Conservation (phyloP, 1,284 basidiomycete genomes). For the Malassezia sympodialis region DNA sequence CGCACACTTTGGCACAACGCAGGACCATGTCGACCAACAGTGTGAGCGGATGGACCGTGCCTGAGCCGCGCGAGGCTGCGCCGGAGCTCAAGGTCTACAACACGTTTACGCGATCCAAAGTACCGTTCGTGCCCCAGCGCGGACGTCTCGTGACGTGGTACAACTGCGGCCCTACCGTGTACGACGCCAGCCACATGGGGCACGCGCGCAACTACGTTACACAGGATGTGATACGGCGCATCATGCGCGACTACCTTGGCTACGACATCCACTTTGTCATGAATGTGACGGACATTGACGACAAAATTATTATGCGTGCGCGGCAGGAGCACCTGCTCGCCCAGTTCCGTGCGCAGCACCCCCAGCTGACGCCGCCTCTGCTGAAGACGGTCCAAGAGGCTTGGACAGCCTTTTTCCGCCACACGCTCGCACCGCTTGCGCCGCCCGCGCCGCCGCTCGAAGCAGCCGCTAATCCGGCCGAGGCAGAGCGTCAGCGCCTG, state of each 20-base stretch:
- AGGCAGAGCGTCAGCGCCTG: constrained; percentile 22
- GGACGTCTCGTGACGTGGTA: constrained; percentile 94
- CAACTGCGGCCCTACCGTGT: constrained; percentile 96
- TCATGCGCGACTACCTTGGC: constrained; percentile 89
- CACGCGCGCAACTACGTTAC: constrained; percentile 98
- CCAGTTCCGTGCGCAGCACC: constrained; percentile 28
- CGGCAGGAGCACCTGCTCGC: constrained; percentile 55
- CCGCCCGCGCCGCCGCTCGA: constrained; percentile 38
- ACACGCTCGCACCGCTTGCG: constrained; percentile 34
- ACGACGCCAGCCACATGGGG: constrained; percentile 96
- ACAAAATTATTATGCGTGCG: constrained; percentile 63
- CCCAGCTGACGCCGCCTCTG: constrained; percentile 26
- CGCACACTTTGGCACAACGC: background rate
- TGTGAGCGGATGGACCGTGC: constrained; percentile 1
- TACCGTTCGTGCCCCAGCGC: constrained; percentile 62
- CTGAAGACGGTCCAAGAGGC: constrained; percentile 30
- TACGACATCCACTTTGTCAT: constrained; percentile 98
- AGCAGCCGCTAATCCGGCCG: constrained; percentile 21
- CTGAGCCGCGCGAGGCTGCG: constrained; percentile 18
- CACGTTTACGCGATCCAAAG: constrained; percentile 79
- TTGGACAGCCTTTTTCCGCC: constrained; percentile 35
- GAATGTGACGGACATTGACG: constrained; percentile 99
- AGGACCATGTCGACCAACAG: background rate
- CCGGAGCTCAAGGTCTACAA: constrained; percentile 74
- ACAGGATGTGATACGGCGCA: constrained; percentile 85